Evolutionary conservation across 176 grass and related monocot species (phyloP), one percentile per base, ranked within the genome.

Genomic region (Zoysia japonica): DNA sequence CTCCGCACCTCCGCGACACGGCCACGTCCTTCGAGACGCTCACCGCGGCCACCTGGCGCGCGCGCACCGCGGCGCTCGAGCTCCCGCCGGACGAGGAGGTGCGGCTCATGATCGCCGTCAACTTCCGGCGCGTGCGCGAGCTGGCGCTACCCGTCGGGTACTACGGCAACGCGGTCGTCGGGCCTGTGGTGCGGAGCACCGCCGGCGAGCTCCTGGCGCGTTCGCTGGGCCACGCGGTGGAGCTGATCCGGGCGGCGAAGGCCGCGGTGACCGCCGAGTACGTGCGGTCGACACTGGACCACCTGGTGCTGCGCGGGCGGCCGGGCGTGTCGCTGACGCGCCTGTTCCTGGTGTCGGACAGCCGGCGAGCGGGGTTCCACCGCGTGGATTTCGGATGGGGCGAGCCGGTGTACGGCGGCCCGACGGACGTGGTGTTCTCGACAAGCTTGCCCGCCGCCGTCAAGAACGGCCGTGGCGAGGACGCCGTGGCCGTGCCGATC

Each of bases 151-250:
- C 85, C 6, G n/a, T 9, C 0, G 89, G 85, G 0, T 88, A 76
- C 85, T 91, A 88, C 78, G 85, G 89, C 47, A 91, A 91, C 77
- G 89, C 89, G 43, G 59, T 59, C 80, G 48, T 70, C 9, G 3
- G 11, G 15, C 2, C n/a, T 14, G 49, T 60, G 3, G 80, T 6
- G 14, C 0, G 61, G 14, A 6, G 69, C 37, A 19, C 76, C 50
- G 75, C 17, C 1, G 85, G 12, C 4, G 57, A 5, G 48, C 65
- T 88, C 17, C 9, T 53, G 6, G 40, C 40, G 13, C 20, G 61
- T 3, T 45, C 56, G 3, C 13, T 87, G 0, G 76, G 55, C 5
- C 67, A 85, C 41, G 66, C 59, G 9, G 47, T 85, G 76, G 48
- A 67, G 17, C 64, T 83, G 36, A 77, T 91, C 47, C 60, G 44